Evolutionary conservation across 768 basidiomycete genomes (phyloP).

Genomic region (Rickenella mellea): DNA sequence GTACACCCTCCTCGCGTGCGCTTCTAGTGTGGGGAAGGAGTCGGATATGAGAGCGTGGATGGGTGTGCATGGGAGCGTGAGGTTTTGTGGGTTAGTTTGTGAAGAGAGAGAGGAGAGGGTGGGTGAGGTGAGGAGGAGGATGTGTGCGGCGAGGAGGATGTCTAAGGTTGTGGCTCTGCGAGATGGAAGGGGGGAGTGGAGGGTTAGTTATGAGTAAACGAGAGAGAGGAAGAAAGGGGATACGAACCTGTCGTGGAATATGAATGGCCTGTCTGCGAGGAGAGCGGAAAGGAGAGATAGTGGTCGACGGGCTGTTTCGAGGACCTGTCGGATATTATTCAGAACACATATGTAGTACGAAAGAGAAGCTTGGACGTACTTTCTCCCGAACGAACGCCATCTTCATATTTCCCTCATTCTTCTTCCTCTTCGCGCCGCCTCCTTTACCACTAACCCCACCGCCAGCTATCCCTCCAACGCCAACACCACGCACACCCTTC

Average conservation of each 20-base stretch:
- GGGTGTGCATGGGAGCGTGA: conserved; percentile 53
- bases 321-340: conserved; percentile 30
- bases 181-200: no score
- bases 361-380: conserved; percentile 34
- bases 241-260: conserved; percentile 41
- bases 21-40: conserved; percentile 46
- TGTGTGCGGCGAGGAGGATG: conserved; percentile 56
- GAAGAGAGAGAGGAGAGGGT: conserved; percentile 18
- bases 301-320: conserved; percentile 45
- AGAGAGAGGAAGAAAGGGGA: background rate
- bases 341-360: background rate
- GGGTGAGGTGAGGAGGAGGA: conserved; percentile 37
- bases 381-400: conserved; percentile 58
- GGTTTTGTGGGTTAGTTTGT: conserved; percentile 18
- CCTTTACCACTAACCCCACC: background rate
- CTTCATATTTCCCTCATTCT: conserved; percentile 30
- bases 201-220: conserved; percentile 1
- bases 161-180: conserved; percentile 56
- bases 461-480: background rate
- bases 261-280: conserved; percentile 38
- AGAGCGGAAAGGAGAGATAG: conserved; percentile 53
- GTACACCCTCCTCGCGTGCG: conserved; percentile 48
- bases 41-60: conserved; percentile 44
- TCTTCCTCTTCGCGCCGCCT: conserved; percentile 13
- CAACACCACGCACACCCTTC: conserved; percentile 16